phyloP scores from a whole-genome alignment of 2,329 filamentous ascomycete species.

The Xylaria sp. region DNA sequence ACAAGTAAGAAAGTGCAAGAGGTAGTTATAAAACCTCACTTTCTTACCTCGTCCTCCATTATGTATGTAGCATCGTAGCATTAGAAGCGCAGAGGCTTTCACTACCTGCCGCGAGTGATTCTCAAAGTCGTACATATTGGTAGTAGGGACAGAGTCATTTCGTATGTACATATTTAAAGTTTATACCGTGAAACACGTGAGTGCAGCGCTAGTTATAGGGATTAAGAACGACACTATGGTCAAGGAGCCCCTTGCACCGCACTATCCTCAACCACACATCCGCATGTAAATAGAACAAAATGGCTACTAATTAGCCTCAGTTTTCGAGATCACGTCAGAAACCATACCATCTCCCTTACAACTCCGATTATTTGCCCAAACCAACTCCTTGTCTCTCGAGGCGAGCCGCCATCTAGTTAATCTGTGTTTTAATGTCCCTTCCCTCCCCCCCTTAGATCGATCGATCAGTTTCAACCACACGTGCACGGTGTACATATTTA shows the following conservation, averaged over 20 bases:
- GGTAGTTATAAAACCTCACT: background rate
- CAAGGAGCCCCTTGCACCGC: too few species aligned
- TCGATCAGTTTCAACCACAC: background rate
- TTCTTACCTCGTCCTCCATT: background rate
- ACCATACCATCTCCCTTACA: background rate
- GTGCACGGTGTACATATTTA: background rate
- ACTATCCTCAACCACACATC: background rate
- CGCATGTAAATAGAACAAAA: background rate
- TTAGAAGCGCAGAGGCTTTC: background rate
- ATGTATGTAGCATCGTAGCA: background rate
- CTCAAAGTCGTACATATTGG: background rate
- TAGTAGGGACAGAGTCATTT: too few species aligned
- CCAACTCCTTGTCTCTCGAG: background rate
- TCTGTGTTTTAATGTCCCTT: background rate
- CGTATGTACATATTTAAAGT: too few species aligned
- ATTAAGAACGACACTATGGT: background rate
- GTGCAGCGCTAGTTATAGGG: background rate
- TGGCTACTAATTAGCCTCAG: slow-evolving; percentile 27
- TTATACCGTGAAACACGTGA: background rate
- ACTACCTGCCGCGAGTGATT: background rate
- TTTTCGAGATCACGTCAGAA: slow-evolving; percentile 3
- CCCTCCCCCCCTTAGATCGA: background rate
- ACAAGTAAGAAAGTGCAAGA: background rate
- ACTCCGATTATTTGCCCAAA: background rate
- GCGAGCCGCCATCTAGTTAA: background rate